Base-by-base conservation (phyloP, 495 filamentous ascomycete genomes). In the Cryomyces antarcticus region DNA sequence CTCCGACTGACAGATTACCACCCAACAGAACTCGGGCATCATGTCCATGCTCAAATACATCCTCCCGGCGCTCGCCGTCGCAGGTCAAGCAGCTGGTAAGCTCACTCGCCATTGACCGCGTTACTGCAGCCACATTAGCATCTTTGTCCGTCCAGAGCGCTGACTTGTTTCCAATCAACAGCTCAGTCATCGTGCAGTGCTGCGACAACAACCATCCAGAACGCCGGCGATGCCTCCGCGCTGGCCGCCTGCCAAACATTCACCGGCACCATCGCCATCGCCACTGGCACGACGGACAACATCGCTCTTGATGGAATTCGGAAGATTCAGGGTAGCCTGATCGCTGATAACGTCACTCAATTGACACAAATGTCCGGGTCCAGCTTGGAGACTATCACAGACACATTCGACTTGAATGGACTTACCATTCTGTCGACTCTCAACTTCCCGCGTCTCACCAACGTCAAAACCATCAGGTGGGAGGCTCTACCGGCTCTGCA, bases 21-120 rank as follows among this genome's bases (percentile, higher is more conserved):
- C 17, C 17, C 17, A 24, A 24, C 17, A 36, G 3, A 40, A 27
- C 13, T 41, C 24, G 10, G 5, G 12, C 39, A 42, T 9, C 38
- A 94, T 96, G 88, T 70, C 77, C 58, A 68, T 76, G 65, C 64
- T 71, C 63, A 73, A 77, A 56, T 69, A 84, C 62, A 58, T 85
- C 47, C 68, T 92, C 52, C 78, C 82, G 57, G 71, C 73, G 37
- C 62, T 86, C 61, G 84, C 79, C 49, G 65, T 76, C 49, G 65
- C 67, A 55, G 66, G 77, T 53, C 57, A 69, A 41, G 77, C 65
- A 41, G 61, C 76, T 49, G 86, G 84, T 82, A 62, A 64, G 77
- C 66, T 28, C 4, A 33, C 31, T 24, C 31, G 36, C 33, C 41
- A 30, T 38, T 37, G 4, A 28, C 24, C 30, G 6, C 33, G 6